Base-by-base conservation (phyloP, 2,329 filamentous ascomycete genomes). In the Parascedosporium putredinis region DNA sequence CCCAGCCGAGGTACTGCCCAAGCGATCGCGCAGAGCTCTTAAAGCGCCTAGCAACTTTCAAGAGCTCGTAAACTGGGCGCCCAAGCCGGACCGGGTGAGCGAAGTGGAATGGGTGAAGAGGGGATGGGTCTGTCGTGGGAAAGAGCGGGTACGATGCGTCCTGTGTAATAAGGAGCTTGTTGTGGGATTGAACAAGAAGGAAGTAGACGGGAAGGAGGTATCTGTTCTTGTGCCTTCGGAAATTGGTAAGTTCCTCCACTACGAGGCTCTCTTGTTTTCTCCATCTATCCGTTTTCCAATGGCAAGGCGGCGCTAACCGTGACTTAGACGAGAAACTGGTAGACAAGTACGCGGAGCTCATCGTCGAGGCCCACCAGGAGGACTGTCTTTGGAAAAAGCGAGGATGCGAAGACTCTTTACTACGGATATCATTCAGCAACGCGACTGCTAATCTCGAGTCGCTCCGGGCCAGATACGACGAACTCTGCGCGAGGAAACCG, bases 61-160 rank as follows among this genome's bases (percentile, higher is more conserved):
- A 60, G 88, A 91, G 56, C 82, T 97, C 45, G 93, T 88, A 49
- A 79, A 86, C 62, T 98, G 91, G 91, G 85, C 86, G n/a, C 86
- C 88, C 0, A 97, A 97, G 63, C 90, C 93, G 0, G 79, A 90
- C 48, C 75, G 74, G 29, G 83, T 97, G 57, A 88, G 81, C 61
- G 93, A 97, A 67, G 82, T 96, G 6, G 85, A 89, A 63, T 98
- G 93, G 93, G 90, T 90, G 1, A 95, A 91, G 70, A 74, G 86
- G 52, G 91, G 91, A 1, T 98, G 93, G 91, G 75, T 84, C 3
- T 96, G 91, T 59, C 81, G 85, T 43, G 84, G 84, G 57, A 81
- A 82, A 55, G 89, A 95, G 65, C 86, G 86, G 3, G 88, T 97
- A 14, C 80, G 82, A 16, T 98, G 93, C 63, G 83, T 85, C 36